Percentiles rank a stretch among this genome's conserved stretches.
phyloP scores from a whole-genome alignment of 1,139 yeast genomes.

The Saccharomyces hybrid region DNA sequence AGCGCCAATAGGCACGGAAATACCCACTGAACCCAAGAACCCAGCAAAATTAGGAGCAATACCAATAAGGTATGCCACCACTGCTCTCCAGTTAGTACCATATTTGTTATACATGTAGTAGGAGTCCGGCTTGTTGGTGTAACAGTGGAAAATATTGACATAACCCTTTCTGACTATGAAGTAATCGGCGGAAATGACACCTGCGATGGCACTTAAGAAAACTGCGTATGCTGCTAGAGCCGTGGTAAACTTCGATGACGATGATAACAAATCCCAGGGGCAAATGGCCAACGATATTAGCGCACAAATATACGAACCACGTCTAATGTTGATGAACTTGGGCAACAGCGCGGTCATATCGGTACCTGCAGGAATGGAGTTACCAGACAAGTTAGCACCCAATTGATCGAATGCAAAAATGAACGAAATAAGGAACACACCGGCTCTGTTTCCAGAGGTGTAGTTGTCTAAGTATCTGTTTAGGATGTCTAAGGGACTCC shows the following conservation, averaged over 20 bases:
- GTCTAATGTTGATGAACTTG: slow-evolving; percentile 67
- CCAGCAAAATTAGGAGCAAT: slow-evolving; percentile 80
- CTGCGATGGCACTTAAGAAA: slow-evolving; percentile 78
- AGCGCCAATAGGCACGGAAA: slow-evolving; percentile 67
- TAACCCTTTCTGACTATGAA: slow-evolving; percentile 67
- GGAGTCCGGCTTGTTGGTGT: slow-evolving; percentile 36
- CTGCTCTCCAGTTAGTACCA: slow-evolving; percentile 81
- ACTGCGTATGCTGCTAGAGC: slow-evolving; percentile 80
- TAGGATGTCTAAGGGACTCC: slow-evolving; percentile 81
- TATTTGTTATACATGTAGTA: slow-evolving; percentile 52
- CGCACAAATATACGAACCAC: slow-evolving; percentile 80
- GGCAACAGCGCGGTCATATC: slow-evolving; percentile 83
- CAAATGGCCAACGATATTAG: slow-evolving; percentile 65
- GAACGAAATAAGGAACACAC: slow-evolving; percentile 68
- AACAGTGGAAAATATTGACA: slow-evolving; percentile 57
- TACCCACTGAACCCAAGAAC: slow-evolving; percentile 69
- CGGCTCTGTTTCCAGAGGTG: slow-evolving; percentile 69
- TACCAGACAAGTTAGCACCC: slow-evolving; percentile 84
- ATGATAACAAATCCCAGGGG: slow-evolving; percentile 79
- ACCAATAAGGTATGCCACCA: slow-evolving; percentile 61
- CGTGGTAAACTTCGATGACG: slow-evolving; percentile 73
- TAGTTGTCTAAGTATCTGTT: slow-evolving; percentile 53
- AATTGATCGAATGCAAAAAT: slow-evolving; percentile 79
- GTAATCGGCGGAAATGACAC: slow-evolving; percentile 73
- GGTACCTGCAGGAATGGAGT: slow-evolving; percentile 82